Percentiles rank a stretch among this genome's conserved stretches.
Evolutionary conservation across 2,329 filamentous ascomycete species (phyloP).

Genomic region (Xylaria digitata): DNA sequence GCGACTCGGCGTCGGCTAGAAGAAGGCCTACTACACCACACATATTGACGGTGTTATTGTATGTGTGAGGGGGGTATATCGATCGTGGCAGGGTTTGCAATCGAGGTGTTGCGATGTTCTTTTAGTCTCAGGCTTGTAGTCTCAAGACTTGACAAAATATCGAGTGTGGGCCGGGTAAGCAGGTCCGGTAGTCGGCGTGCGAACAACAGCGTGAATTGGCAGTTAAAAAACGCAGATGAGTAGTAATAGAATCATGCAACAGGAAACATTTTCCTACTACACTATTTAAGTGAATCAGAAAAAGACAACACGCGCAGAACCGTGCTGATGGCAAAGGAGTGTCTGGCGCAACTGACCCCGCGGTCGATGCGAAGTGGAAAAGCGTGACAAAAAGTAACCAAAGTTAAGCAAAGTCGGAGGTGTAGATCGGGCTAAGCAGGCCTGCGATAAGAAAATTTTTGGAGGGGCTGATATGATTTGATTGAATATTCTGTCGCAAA

Average conservation of each 20-base stretch:
- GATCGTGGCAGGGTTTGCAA: neutral
- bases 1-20: constrained; percentile 38
- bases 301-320: neutral
- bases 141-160: neutral
- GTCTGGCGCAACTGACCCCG: constrained; percentile 24
- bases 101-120: constrained; percentile 3
- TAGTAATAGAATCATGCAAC: neutral
- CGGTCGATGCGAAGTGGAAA: constrained; percentile 14
- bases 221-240: neutral
- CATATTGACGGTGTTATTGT: constrained; percentile 23
- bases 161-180: constrained; percentile 9
- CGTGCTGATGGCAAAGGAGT: neutral
- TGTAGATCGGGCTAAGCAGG: neutral
- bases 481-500: constrained; percentile 8
- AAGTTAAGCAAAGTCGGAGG: neutral
- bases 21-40: constrained; percentile 40
- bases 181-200: constrained; percentile 30
- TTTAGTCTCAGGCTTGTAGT: neutral
- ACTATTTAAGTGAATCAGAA: neutral
- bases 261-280: neutral
- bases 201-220: neutral
- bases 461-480: constrained; percentile 16
- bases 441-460: constrained; percentile 34
- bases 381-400: neutral
- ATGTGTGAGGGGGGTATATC: neutral